Evolutionary conservation across 768 basidiomycete genomes (phyloP), one percentile per base, ranked within the genome.

Genomic region (Gyrodon lividus): DNA sequence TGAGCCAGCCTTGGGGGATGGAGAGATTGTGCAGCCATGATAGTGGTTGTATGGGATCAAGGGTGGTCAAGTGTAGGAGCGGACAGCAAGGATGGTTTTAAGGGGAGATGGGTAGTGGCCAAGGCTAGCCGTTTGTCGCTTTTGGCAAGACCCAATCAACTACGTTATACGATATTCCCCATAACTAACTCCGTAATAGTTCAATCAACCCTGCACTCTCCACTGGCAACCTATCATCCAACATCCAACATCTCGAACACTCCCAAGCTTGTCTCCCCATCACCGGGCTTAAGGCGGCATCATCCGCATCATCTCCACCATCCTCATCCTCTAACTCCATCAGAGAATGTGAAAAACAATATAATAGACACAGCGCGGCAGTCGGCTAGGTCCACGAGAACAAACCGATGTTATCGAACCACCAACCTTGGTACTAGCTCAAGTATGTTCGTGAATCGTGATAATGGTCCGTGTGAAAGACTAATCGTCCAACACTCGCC

Each of bases 1-100:
- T 82, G 72, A 7, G 87, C 80, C 24, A 91, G 77, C 60, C 89
- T 77, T 34, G 88, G 80, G 20, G 89, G 89, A 52, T 90, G 88
- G 46, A 91, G 74, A 5, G 68, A 68, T 12, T 72, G 60, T 37
- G 58, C 26, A 51, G 67, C 52, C 68, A 69, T 71, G 58, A 28
- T 8, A 8, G 35, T 70, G 44, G 17, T 58, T 31, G 55, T 31
- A 43, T 23, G 39, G 28, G 46, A 28, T 49, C 56, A 67, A 58
- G 34, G 51, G 42, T 1, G 35, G 38, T 28, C 19, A 38, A 10
- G 10, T 34, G n/a, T 14, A 22, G 8, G 23, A 7, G 52, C 9
- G 5, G 39, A 42, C 34, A 2, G 26, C 17, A 12, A 12, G 17
- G 9, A 43, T 31, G 43, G 49, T 39, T 54, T 55, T 57, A 57